phyloP scores from a whole-genome alignment of 2,329 filamentous ascomycete genomes.

The Endoconidiophora polonica region DNA sequence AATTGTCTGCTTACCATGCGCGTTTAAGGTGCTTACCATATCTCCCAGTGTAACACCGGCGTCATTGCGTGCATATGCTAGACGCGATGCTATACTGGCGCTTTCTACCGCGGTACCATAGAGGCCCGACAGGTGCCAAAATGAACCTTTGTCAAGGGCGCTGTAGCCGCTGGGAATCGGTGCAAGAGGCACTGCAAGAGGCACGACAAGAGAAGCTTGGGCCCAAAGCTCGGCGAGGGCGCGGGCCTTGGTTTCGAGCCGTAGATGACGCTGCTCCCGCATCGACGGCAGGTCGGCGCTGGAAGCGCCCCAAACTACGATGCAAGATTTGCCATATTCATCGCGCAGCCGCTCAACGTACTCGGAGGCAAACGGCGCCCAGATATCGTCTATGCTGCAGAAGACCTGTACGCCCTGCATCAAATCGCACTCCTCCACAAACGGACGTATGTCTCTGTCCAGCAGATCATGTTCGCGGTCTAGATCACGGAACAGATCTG shows the following conservation, averaged over 20 bases:
- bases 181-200: conserved; percentile 43
- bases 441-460: conserved; percentile 76
- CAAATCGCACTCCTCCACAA: conserved; percentile 84
- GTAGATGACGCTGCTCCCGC: conserved; percentile 26
- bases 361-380: conserved; percentile 58
- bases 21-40: conserved; percentile 50
- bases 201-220: conserved; percentile 62
- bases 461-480: conserved; percentile 73
- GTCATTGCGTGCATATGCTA: conserved; percentile 31
- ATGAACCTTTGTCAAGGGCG: conserved; percentile 32
- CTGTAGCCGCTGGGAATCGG: conserved; percentile 30
- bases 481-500: conserved; percentile 55
- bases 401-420: conserved; percentile 76
- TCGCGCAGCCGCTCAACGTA: conserved; percentile 69
- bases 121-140: conserved; percentile 69
- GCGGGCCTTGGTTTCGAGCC: conserved; percentile 57
- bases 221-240: conserved; percentile 51
- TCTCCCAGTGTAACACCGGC: conserved; percentile 37
- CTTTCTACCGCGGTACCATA: conserved; percentile 64
- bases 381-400: conserved; percentile 56
- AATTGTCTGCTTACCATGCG: conserved; percentile 63
- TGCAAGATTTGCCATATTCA: conserved; percentile 73
- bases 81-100: conserved; percentile 56
- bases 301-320: conserved; percentile 82
- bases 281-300: conserved; percentile 19